Evolutionary conservation across 208 protist genomes (phyloP).

Genomic region (Dictyostelium gargantuum): DNA sequence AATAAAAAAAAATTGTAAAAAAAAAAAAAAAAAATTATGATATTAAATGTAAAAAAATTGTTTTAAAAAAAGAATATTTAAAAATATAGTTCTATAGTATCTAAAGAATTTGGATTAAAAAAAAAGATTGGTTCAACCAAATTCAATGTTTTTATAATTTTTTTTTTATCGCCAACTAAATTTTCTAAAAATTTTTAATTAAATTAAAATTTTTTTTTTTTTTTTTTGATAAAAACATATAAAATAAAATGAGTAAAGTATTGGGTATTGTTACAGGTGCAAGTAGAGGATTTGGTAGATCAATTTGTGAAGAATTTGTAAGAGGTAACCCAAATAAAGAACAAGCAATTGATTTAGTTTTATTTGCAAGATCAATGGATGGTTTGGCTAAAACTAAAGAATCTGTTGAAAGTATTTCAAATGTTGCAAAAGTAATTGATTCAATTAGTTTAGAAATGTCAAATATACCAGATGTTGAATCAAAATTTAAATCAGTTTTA

Average conservation of each 20-base stretch:
- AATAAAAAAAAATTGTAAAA: no score
- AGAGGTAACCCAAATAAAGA: not conserved
- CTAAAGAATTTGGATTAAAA: no score
- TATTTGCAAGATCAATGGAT: not conserved
- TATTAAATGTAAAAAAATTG: no score
- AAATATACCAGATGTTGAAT: not conserved
- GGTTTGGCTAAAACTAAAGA: not conserved
- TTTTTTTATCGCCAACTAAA: no score
- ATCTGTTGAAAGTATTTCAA: not conserved
- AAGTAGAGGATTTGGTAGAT: slow-evolving; percentile 21
- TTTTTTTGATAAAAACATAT: not conserved
- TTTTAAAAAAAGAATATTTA: no score
- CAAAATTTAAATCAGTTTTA: not conserved
- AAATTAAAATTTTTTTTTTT: no score
- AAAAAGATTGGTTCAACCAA: no score
- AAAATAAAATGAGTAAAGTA: not conserved
- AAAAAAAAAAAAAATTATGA: no score
- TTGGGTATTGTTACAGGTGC: slow-evolving; percentile 30
- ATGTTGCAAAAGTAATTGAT: not conserved
- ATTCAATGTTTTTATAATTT: no score
- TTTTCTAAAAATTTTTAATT: no score
- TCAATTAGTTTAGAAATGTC: not conserved
- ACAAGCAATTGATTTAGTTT: slow-evolving; percentile 1
- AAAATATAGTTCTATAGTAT: no score
- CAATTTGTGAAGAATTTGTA: slow-evolving; percentile 12